These are phyloP conservation scores for Arachis monticola DNA, from an alignment of 331 rosid genomes.

Conservation along the genomic window DNA sequence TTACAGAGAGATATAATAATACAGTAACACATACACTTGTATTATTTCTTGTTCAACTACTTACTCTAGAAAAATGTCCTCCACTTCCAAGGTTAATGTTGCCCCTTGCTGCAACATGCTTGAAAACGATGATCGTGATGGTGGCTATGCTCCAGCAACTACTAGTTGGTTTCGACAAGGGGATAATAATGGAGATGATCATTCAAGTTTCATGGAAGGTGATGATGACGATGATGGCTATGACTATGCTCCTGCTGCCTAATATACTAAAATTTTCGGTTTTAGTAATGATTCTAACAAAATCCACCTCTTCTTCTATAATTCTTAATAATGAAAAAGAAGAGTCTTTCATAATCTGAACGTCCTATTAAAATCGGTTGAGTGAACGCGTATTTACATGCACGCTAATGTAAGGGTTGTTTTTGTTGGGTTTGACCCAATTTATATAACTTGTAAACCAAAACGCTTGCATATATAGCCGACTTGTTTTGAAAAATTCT, in stretches of 20 bases:
- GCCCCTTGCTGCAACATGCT: slow-evolving; percentile 42
- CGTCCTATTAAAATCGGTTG: too few relatives aligned
- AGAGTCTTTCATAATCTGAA: too few relatives aligned
- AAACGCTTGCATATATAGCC: too few relatives aligned
- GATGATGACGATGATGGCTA: slow-evolving; percentile 54
- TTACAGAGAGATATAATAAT: too few relatives aligned
- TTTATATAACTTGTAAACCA: too few relatives aligned
- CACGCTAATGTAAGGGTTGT: too few relatives aligned
- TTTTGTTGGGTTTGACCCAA: too few relatives aligned
- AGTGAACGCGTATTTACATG: too few relatives aligned
- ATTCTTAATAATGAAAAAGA: too few relatives aligned
- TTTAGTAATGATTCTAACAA: neutral
- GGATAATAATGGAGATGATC: neutral
- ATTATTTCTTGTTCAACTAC: too few relatives aligned
- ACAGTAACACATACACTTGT: too few relatives aligned
- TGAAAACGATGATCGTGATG: neutral
- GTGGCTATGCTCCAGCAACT: slow-evolving; percentile 4
- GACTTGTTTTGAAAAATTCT: too few relatives aligned
- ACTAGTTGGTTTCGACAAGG: neutral
- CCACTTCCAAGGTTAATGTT: slow-evolving; percentile 12
- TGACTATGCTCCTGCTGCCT: slow-evolving; percentile 64
- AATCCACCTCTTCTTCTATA: neutral
- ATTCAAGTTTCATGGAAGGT: slow-evolving; percentile 24
- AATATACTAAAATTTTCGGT: neutral
- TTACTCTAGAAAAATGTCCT: slow-evolving; percentile 28